phyloP scores from a whole-genome alignment of 306 rosid species.

The Carpinus fangiana region DNA sequence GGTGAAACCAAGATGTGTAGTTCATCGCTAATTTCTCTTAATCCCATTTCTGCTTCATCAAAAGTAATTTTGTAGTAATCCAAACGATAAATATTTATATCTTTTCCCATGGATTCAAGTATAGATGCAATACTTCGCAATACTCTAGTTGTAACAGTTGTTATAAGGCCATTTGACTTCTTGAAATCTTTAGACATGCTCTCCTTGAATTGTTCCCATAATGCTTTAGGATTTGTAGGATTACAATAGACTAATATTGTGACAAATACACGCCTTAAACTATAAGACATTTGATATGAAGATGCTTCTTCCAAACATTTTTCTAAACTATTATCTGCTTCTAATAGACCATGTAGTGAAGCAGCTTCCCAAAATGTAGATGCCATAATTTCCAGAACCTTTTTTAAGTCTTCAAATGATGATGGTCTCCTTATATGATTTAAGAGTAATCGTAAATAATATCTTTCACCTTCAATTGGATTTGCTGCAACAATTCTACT shows the following conservation, averaged over 20 bases:
- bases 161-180: no score
- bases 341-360: neutral
- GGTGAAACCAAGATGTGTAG: neutral
- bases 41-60: neutral
- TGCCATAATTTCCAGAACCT: neutral
- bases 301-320: neutral
- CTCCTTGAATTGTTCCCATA: neutral
- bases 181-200: neutral
- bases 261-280: neutral
- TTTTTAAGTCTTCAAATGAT: neutral
- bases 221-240: neutral
- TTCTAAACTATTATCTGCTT: neutral
- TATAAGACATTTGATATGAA: neutral
- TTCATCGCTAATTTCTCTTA: no score
- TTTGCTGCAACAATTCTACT: neutral
- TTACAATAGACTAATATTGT: neutral
- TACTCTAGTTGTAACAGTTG: neutral
- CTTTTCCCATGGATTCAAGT: neutral
- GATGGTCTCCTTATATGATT: neutral
- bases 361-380: neutral
- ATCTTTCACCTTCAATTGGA: no score
- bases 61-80: neutral
- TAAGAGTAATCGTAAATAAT: neutral
- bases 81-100: neutral
- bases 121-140: neutral